Evolutionary conservation across 768 basidiomycete species (phyloP).

Genomic region (Psilocybe cyanescens): DNA sequence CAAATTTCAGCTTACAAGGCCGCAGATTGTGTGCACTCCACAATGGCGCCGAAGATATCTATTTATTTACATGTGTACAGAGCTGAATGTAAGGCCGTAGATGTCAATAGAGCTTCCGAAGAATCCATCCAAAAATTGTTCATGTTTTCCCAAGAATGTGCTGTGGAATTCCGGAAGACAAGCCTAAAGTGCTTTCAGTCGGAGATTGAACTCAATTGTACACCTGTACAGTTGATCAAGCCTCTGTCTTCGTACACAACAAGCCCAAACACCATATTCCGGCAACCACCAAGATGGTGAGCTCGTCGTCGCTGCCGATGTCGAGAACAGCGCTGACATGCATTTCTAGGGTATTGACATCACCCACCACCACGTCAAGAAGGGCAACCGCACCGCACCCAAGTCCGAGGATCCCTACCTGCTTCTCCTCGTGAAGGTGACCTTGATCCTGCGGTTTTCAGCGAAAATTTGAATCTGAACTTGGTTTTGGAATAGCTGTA

Average conservation of each 20-base stretch:
- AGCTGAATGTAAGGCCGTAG: too few relatives aligned
- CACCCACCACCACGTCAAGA: slow-evolving; percentile 97
- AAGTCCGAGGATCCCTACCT: slow-evolving; percentile 99
- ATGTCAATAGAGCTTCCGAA: not conserved
- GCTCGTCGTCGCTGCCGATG: slow-evolving; percentile 47
- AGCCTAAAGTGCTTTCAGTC: slow-evolving; percentile 29
- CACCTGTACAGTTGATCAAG: slow-evolving; percentile 73
- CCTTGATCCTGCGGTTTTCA: slow-evolving; percentile 20
- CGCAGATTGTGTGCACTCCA: not conserved
- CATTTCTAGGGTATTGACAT: slow-evolving; percentile 88
- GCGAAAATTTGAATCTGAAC: not conserved
- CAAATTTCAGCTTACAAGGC: slow-evolving; percentile 12
- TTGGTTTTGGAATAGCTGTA: slow-evolving; percentile 69
- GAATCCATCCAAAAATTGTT: not conserved
- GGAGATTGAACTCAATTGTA: slow-evolving; percentile 46
- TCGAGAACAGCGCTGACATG: slow-evolving; percentile 24
- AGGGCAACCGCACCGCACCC: slow-evolving; percentile 91
- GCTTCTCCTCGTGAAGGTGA: slow-evolving; percentile 95
- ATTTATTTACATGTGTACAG: not conserved
- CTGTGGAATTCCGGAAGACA: slow-evolving; percentile 8
- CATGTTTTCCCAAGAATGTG: not conserved
- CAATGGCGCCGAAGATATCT: not conserved
- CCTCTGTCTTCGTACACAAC: slow-evolving; percentile 46
- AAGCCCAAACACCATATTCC: slow-evolving; percentile 52
- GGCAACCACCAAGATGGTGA: slow-evolving; percentile 83